These are phyloP conservation scores for Debaryomyces castellii DNA, from an alignment of 805 yeast genomes.

Conservation along the genomic window DNA sequence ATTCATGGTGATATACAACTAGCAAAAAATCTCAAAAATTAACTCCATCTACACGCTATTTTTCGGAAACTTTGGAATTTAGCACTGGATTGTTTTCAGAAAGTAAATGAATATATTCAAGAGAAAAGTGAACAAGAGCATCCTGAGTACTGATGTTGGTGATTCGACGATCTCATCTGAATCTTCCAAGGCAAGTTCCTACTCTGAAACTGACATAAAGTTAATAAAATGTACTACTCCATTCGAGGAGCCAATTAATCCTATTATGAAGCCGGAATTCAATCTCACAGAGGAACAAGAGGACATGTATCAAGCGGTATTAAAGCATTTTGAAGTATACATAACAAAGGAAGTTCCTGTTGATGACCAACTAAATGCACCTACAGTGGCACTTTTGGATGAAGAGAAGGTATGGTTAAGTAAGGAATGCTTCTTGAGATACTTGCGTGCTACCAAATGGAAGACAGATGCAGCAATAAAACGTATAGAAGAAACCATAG, in stretches of 20 bases:
- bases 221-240: constrained; percentile 37
- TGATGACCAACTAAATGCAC: constrained; percentile 21
- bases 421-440: constrained; percentile 52
- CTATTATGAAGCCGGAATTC: constrained; percentile 28
- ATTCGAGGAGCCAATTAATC: constrained; percentile 37
- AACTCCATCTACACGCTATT: not conserved
- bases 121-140: constrained; percentile 6
- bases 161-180: not conserved
- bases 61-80: not conserved
- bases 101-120: constrained; percentile 17
- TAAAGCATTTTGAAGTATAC: constrained; percentile 28
- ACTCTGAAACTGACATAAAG: constrained; percentile 10
- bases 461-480: constrained; percentile 41
- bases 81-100: not conserved
- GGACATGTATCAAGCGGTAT: constrained; percentile 27
- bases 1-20: not conserved
- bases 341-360: constrained; percentile 27
- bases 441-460: constrained; percentile 55
- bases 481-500: constrained; percentile 45
- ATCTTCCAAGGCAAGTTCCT: not conserved
- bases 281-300: constrained; percentile 31
- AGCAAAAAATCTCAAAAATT: not conserved
- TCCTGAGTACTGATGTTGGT: not conserved
- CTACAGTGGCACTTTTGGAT: constrained; percentile 23
- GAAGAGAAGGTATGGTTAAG: constrained; percentile 47